phyloP scores from a whole-genome alignment of 2,329 filamentous ascomycete genomes.

The Chaetomium sp. region DNA sequence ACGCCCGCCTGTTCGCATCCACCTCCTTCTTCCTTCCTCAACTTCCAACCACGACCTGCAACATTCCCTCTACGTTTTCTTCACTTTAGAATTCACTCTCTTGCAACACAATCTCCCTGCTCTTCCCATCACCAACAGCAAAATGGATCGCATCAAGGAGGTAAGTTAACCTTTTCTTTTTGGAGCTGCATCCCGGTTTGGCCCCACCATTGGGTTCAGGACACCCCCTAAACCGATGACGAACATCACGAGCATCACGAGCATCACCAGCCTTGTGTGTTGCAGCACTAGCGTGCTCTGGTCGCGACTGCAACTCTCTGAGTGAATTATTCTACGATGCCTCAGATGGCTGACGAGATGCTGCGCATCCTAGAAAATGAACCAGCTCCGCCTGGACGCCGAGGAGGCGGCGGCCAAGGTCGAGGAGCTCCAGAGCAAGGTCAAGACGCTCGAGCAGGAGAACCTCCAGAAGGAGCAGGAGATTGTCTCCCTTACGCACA shows the following conservation, averaged over 20 bases:
- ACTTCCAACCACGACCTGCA: constrained; percentile 19
- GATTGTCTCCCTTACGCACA: constrained; percentile 94
- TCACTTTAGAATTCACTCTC: background rate
- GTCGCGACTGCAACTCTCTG: constrained; percentile 5
- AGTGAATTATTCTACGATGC: constrained; percentile 3
- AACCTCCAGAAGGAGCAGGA: constrained; percentile 97
- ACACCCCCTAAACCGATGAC: constrained; percentile 33
- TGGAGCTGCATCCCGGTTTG: constrained; percentile 32
- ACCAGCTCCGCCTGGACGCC: constrained; percentile 88
- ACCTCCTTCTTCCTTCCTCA: constrained; percentile 29
- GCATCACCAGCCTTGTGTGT: constrained; percentile 21
- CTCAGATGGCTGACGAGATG: constrained; percentile 35
- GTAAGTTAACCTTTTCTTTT: constrained; percentile 54
- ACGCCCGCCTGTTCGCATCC: constrained; percentile 29
- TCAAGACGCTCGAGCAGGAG: constrained; percentile 93
- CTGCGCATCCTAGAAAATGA: constrained; percentile 73
- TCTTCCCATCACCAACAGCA: constrained; percentile 35
- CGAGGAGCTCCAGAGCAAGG: constrained; percentile 82
- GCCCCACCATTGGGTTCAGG: constrained; percentile 39
- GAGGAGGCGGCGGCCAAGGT: constrained; percentile 80
- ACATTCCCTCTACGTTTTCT: constrained; percentile 17
- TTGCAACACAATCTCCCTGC: background rate
- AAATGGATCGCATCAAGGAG: constrained; percentile 89
- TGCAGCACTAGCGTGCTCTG: background rate
- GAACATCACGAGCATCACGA: constrained; percentile 19